Evolutionary conservation across 441 rosid species (phyloP).

Genomic region (Euphorbia schlechtendalii): DNA sequence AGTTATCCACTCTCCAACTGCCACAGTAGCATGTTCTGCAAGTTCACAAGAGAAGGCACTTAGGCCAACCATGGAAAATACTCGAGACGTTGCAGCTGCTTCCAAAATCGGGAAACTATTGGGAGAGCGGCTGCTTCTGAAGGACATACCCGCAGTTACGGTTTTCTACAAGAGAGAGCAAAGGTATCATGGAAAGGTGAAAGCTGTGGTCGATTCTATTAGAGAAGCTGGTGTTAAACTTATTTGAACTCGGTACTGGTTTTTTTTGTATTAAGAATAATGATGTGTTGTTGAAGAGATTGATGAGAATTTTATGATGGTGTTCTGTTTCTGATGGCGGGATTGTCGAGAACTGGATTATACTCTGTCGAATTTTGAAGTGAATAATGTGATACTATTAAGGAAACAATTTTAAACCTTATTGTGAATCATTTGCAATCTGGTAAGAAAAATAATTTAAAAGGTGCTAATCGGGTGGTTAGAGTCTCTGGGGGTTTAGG

Average conservation of each 20-base stretch:
- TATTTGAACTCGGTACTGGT: slow-evolving; percentile 22
- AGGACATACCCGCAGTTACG: slow-evolving; percentile 60
- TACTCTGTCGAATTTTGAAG: no score
- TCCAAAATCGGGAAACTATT: slow-evolving; percentile 70
- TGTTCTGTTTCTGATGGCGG: no score
- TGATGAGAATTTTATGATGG: no score
- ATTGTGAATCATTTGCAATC: no score
- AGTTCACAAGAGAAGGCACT: slow-evolving; percentile 68
- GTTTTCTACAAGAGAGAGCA: slow-evolving; percentile 60
- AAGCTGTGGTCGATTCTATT: slow-evolving; percentile 70
- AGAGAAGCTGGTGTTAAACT: slow-evolving; percentile 61
- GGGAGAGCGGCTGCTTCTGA: slow-evolving; percentile 55
- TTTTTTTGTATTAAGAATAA: no score
- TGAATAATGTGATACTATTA: no score
- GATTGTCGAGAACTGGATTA: no score
- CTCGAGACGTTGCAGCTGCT: slow-evolving; percentile 80
- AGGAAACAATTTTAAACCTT: no score
- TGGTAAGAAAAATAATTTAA: no score
- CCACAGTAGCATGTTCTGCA: slow-evolving; percentile 70
- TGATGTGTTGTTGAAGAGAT: no score
- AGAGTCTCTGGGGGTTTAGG: no score
- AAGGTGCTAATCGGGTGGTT: no score
- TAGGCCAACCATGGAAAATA: slow-evolving; percentile 47
- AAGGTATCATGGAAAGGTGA: slow-evolving; percentile 74
- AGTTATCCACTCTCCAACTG: slow-evolving; percentile 72